Percentiles rank a stretch among this genome's conserved stretches.
Conservation (phyloP, 2,329 filamentous ascomycete species). For the Botrytis deweyae region DNA sequence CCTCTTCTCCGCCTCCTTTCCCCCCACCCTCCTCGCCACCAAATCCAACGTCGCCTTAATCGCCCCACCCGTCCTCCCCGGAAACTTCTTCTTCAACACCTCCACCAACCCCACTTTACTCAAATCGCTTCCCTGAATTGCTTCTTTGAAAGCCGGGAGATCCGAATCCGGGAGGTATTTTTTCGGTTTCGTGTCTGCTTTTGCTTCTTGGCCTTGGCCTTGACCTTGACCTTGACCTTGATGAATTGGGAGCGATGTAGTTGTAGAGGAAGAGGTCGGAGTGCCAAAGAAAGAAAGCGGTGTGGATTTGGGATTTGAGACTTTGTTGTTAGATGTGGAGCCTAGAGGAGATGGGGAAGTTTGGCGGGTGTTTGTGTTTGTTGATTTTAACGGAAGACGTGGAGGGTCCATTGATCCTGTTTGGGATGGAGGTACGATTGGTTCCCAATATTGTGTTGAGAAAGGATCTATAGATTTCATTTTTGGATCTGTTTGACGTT, state of each 20-base stretch:
- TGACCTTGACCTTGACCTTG: not conserved
- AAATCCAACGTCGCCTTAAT: slow-evolving; percentile 69
- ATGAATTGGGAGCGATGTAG: slow-evolving; percentile 1
- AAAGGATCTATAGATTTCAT: slow-evolving; percentile 75
- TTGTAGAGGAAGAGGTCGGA: not conserved
- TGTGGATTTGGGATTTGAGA: not conserved
- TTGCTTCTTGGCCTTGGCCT: no score
- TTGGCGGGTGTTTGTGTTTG: slow-evolving; percentile 32
- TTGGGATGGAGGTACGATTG: slow-evolving; percentile 17
- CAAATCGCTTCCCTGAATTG: slow-evolving; percentile 67
- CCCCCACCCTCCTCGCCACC: slow-evolving; percentile 62
- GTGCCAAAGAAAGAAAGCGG: not conserved
- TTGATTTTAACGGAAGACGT: slow-evolving; percentile 38
- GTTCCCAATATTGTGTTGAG: slow-evolving; percentile 74
- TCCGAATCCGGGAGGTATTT: slow-evolving; percentile 34
- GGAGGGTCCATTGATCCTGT: slow-evolving; percentile 39
- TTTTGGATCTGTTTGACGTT: slow-evolving; percentile 36
- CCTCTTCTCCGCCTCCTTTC: slow-evolving; percentile 44
- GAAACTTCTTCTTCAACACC: slow-evolving; percentile 71
- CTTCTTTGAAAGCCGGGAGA: slow-evolving; percentile 57
- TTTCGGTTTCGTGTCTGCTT: slow-evolving; percentile 29
- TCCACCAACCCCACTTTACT: slow-evolving; percentile 75
- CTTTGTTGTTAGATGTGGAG: slow-evolving; percentile 3
- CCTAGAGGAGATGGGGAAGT: slow-evolving; percentile 6
- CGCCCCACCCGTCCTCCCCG: slow-evolving; percentile 65